phyloP scores from a whole-genome alignment of 2,329 filamentous ascomycete genomes.

The Cladosporium velox region DNA sequence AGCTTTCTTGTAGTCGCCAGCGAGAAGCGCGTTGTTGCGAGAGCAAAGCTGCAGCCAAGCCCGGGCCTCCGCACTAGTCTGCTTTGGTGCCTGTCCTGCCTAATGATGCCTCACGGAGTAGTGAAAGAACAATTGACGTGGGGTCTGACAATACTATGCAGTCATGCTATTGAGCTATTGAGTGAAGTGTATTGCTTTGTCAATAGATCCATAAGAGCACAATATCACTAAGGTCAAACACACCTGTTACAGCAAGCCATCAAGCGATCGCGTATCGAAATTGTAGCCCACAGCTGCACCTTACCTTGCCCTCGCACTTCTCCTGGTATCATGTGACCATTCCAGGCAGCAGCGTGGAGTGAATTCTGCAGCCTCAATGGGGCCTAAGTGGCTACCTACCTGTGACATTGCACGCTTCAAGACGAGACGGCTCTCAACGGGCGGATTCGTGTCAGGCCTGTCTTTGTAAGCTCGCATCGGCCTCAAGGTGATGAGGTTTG shows the following conservation, averaged over 20 bases:
- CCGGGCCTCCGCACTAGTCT: not conserved
- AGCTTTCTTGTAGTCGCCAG: slow-evolving; percentile 18
- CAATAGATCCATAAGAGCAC: not conserved
- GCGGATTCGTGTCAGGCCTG: too few species aligned
- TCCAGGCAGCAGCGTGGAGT: not conserved
- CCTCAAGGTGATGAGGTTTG: not conserved
- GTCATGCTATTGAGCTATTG: not conserved
- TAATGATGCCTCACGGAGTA: not conserved
- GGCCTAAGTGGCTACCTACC: not conserved
- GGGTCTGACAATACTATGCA: not conserved
- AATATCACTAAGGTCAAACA: not conserved
- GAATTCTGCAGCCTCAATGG: not conserved
- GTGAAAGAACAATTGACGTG: slow-evolving; percentile 3
- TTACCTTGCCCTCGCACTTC: not conserved
- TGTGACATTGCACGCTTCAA: not conserved
- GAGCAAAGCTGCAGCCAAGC: slow-evolving; percentile 19
- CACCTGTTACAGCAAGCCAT: not conserved
- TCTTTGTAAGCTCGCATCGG: not conserved
- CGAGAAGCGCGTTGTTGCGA: slow-evolving; percentile 16
- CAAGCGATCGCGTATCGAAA: not conserved
- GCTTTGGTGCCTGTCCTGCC: not conserved
- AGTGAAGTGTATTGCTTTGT: not conserved
- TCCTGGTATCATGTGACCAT: not conserved
- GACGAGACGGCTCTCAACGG: not conserved
- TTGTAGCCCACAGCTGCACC: not conserved